Evolutionary conservation across 176 grass and related monocot species (phyloP).

Genomic region (Carex littledalei): DNA sequence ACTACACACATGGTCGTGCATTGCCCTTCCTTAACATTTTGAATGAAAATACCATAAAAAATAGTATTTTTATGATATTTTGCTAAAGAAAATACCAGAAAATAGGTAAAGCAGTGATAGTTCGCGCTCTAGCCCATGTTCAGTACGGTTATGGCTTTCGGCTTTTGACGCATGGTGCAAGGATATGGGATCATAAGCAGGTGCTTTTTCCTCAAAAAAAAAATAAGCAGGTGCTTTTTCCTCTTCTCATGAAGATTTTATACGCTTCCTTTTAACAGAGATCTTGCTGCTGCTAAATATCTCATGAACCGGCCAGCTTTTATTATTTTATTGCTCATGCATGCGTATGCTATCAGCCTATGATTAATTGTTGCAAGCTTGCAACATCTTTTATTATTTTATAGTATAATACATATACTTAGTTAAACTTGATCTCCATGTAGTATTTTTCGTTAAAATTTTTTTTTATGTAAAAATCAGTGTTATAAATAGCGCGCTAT

Average conservation of each 20-base stretch:
- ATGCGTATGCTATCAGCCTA: constrained; percentile 5
- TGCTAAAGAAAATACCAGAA: neutral
- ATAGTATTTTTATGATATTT: too few species aligned
- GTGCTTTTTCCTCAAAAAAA: neutral
- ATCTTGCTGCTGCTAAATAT: neutral
- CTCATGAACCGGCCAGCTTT: neutral
- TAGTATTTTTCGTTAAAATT: too few species aligned
- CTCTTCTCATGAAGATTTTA: neutral
- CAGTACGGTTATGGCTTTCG: neutral
- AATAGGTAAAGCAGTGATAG: neutral
- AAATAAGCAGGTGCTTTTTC: neutral
- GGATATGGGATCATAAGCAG: neutral
- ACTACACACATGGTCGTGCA: too few species aligned
- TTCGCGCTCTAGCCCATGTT: neutral
- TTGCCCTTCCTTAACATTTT: too few species aligned
- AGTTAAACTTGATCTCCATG: too few species aligned
- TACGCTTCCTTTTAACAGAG: neutral
- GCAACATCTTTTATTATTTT: neutral
- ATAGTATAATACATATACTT: neutral
- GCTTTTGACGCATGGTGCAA: constrained; percentile 9
- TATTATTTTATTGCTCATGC: constrained; percentile 9
- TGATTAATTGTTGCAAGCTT: neutral
- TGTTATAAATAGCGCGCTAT: too few species aligned
- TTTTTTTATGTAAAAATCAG: too few species aligned
- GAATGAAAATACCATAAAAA: too few species aligned